Conservation (phyloP, 306 rosid genomes). For the Prunus salicina region DNA sequence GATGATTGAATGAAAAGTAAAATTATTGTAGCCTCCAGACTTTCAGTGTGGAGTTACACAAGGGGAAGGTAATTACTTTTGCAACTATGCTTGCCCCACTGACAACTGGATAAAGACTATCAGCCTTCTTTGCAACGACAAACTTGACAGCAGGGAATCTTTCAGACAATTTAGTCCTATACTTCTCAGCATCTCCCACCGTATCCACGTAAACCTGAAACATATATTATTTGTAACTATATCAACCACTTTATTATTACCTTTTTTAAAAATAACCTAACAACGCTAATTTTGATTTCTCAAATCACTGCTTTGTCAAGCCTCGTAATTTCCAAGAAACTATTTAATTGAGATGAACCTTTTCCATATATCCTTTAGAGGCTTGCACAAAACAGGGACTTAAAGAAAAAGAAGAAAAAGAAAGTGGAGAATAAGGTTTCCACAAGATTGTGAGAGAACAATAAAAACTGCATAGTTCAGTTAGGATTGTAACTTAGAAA, state of each 20-base stretch:
- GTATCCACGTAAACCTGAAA: constrained; percentile 90
- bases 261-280: constrained; percentile 6
- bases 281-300: neutral
- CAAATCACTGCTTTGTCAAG: neutral
- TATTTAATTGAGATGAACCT: neutral
- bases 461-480: neutral
- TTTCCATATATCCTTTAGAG: neutral
- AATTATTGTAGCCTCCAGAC: neutral
- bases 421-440: neutral
- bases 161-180: constrained; percentile 61
- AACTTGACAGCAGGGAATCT: constrained; percentile 70
- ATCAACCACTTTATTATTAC: neutral
- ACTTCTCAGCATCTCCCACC: constrained; percentile 89
- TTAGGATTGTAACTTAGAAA: neutral
- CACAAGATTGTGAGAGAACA: neutral
- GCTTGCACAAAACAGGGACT: neutral
- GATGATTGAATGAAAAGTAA: constrained; percentile 12
- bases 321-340: neutral
- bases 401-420: neutral
- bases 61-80: constrained; percentile 48
- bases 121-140: constrained; percentile 97
- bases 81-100: constrained; percentile 97
- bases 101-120: constrained; percentile 94
- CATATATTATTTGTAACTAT: constrained; percentile 3
- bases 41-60: neutral